A percentile compares a stretch with the other conserved stretches of the same genome.
Conservation (phyloP, 1,139 yeast genomes). For the Geotrichum fermentans region DNA sequence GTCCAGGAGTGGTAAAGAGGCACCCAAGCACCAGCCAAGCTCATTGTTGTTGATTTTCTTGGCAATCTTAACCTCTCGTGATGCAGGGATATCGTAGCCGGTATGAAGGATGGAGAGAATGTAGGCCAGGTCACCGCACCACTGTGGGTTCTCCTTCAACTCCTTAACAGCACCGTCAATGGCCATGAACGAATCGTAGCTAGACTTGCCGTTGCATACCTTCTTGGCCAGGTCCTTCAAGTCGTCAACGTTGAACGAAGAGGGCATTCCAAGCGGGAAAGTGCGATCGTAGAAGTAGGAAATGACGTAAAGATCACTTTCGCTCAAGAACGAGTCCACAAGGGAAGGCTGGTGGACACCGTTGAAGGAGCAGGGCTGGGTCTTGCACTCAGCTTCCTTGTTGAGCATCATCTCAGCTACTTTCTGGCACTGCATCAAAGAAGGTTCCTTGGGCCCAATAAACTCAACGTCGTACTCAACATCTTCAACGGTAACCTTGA, state of each 20-base stretch:
- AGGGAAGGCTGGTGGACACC: slow-evolving; percentile 94
- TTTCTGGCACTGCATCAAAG: slow-evolving; percentile 67
- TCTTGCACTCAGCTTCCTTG: slow-evolving; percentile 65
- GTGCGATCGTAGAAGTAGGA: slow-evolving; percentile 89
- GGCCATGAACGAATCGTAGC: slow-evolving; percentile 59
- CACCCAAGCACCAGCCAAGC: slow-evolving; percentile 98
- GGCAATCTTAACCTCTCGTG: slow-evolving; percentile 87
- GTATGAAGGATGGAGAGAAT: slow-evolving; percentile 85
- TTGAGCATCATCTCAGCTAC: slow-evolving; percentile 71
- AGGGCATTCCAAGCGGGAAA: slow-evolving; percentile 90
- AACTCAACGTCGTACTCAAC: slow-evolving; percentile 48
- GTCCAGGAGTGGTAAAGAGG: slow-evolving; percentile 83
- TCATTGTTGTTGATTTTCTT: slow-evolving; percentile 82
- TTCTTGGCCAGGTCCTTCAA: slow-evolving; percentile 71
- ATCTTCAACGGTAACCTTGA: slow-evolving; percentile 30
- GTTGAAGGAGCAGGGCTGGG: slow-evolving; percentile 82
- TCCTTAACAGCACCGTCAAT: slow-evolving; percentile 63
- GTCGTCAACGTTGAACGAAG: slow-evolving; percentile 78
- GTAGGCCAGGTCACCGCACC: slow-evolving; percentile 90
- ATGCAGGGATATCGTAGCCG: slow-evolving; percentile 90
- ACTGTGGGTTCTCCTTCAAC: slow-evolving; percentile 73
- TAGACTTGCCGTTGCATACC: slow-evolving; percentile 76
- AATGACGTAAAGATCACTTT: slow-evolving; percentile 72
- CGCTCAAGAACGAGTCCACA: slow-evolving; percentile 60
- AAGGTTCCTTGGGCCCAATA: slow-evolving; percentile 58